Percentiles rank a stretch among this genome's conserved stretches.
Conservation (phyloP, 495 filamentous ascomycete genomes). For the Penicillium waksmanii region DNA sequence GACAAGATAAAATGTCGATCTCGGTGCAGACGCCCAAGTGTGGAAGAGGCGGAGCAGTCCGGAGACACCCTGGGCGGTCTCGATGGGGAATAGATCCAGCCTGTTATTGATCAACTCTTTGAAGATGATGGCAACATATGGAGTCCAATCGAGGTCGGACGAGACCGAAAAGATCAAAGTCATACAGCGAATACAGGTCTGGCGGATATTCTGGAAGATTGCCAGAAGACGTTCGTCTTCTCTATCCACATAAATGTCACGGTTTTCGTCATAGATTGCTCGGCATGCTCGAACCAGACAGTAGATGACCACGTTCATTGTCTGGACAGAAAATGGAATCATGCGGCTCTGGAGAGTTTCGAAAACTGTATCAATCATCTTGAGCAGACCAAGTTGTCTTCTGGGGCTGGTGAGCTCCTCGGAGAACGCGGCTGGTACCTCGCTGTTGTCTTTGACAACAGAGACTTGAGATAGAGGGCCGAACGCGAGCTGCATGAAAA, state of each 20-base stretch:
- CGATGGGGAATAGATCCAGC: constrained; percentile 76
- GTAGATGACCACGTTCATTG: constrained; percentile 77
- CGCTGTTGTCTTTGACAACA: constrained; percentile 54
- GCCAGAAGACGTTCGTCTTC: constrained; percentile 52
- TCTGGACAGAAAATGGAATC: constrained; percentile 57
- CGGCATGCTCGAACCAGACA: constrained; percentile 76
- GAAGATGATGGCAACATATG: constrained; percentile 71
- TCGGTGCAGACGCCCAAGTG: constrained; percentile 72
- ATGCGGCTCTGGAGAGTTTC: constrained; percentile 76
- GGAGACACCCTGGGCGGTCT: constrained; percentile 88
- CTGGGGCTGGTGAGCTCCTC: constrained; percentile 61
- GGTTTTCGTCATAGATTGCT: constrained; percentile 45
- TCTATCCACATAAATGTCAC: constrained; percentile 42
- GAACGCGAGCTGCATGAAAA: constrained; percentile 83
- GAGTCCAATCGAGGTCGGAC: constrained; percentile 66
- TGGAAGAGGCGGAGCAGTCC: constrained; percentile 78
- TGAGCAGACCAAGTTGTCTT: constrained; percentile 85
- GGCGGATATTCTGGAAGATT: constrained; percentile 70
- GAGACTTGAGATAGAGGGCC: constrained; percentile 64
- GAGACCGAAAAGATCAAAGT: constrained; percentile 74
- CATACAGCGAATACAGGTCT: constrained; percentile 76
- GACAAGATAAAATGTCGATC: constrained; percentile 68
- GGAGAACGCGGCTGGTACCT: constrained; percentile 54
- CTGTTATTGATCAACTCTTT: constrained; percentile 74
- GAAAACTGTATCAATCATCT: constrained; percentile 89